Base-by-base conservation (phyloP, 1,284 basidiomycete genomes). In the Rhodotorula sp. region DNA sequence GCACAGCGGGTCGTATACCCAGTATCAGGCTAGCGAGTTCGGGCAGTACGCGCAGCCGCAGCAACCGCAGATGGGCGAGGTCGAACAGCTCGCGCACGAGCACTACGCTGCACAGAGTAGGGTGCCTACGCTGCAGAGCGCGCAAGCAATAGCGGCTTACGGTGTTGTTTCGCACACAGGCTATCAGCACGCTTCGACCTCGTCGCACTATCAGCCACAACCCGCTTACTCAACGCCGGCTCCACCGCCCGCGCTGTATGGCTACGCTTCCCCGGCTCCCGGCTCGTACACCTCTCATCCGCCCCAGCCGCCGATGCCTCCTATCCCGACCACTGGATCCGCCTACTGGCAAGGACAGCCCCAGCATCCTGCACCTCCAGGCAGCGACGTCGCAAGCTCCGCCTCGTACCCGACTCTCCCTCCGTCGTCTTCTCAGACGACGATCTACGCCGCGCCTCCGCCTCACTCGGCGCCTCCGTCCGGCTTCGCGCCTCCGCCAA, bases 301-400 rank as follows among this genome's bases (percentile, higher is more conserved):
- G 27, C 41, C 41, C 23, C 62, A 60, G 16, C 49, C 50, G 16
- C 63, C 68, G 7, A 50, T 64, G 4, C 71, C 68, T 17, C 65
- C 71, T 13, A 72, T 72, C 41, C 68, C 66, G 46, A 66, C 68
- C 1, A 67, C 45, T 46, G 53, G 54, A 2, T 70, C 68, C 7
- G 27, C 50, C 12, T 68, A 67, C 45, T 65, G 72, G 63, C 46
- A 65, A 8, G 50, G 59, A 10, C 59, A 25, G 5, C 58, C 16
- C 23, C 55, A 62, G 5, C n/a, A 50, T 3, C 46, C 44, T 13
- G 10, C 49, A 23, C 63, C 56, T 8, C 53, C 34, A 7, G 13
- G 25, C 25, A 19, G 12, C 41, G 8, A 50, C 23, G 41, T 56
- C 7, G 46, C 59, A 16, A 13, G 46, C n/a, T 21, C 68, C 19